Evolutionary conservation across 352 stramenopile genomes (phyloP).

Genomic region (Detonula confervacea): DNA sequence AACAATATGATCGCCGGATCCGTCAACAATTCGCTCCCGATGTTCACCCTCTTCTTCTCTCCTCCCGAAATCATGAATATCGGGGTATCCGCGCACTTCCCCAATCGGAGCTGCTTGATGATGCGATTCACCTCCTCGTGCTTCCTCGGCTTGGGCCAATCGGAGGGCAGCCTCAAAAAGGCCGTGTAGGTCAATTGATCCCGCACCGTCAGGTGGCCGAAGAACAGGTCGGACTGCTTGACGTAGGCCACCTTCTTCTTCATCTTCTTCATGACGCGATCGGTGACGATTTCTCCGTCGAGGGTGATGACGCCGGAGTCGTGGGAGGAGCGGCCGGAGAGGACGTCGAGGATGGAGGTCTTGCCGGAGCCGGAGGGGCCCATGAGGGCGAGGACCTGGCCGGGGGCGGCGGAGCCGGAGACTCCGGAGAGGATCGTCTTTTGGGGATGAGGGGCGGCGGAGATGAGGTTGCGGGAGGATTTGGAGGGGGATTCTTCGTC

Average conservation of each 20-base stretch:
- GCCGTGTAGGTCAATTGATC: slow-evolving; percentile 90
- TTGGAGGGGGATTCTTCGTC: background rate
- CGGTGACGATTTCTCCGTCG: slow-evolving; percentile 53
- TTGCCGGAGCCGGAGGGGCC: slow-evolving; percentile 69
- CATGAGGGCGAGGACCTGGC: slow-evolving; percentile 77
- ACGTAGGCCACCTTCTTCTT: slow-evolving; percentile 86
- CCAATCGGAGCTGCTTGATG: slow-evolving; percentile 69
- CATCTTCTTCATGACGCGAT: slow-evolving; percentile 66
- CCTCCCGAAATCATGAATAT: slow-evolving; percentile 86
- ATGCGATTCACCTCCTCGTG: slow-evolving; percentile 70
- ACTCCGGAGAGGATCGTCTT: slow-evolving; percentile 72
- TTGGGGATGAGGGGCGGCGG: background rate
- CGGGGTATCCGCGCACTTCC: slow-evolving; percentile 68
- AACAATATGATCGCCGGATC: slow-evolving; percentile 86
- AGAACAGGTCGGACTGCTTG: slow-evolving; percentile 90
- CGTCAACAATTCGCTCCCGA: slow-evolving; percentile 88
- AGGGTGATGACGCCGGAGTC: slow-evolving; percentile 64
- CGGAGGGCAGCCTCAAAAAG: slow-evolving; percentile 84
- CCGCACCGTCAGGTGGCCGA: slow-evolving; percentile 88
- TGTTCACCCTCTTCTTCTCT: slow-evolving; percentile 91
- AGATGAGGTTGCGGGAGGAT: background rate
- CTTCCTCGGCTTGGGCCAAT: slow-evolving; percentile 55
- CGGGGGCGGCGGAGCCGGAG: slow-evolving; percentile 65
- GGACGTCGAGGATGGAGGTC: slow-evolving; percentile 73
- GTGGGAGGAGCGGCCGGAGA: slow-evolving; percentile 64